Evolutionary conservation across 805 yeast species (phyloP).

Genomic region (Candida succiphila): DNA sequence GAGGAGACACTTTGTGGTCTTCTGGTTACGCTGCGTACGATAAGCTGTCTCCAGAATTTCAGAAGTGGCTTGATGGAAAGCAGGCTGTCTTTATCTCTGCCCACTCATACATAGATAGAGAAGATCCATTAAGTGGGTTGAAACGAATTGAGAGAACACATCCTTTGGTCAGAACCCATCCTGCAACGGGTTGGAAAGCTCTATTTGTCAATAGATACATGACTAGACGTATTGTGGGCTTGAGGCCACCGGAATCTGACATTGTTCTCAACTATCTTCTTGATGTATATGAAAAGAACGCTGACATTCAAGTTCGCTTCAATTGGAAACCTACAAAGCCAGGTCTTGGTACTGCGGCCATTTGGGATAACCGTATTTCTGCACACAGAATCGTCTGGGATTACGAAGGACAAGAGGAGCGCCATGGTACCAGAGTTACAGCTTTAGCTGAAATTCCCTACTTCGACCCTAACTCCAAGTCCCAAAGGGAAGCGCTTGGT

Average conservation of each 20-base stretch:
- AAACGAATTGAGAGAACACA: conserved; percentile 44
- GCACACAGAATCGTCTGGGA: conserved; percentile 36
- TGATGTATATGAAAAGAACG: conserved; percentile 36
- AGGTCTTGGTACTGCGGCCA: conserved; percentile 34
- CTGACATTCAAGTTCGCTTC: conserved; percentile 47
- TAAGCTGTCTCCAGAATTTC: conserved; percentile 40
- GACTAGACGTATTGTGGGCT: conserved; percentile 43
- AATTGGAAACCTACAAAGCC: conserved; percentile 31
- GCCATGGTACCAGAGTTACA: conserved; percentile 47
- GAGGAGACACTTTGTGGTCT: conserved; percentile 50
- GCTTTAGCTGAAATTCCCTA: conserved; percentile 44
- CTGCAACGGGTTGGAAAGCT: conserved; percentile 55
- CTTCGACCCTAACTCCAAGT: conserved; percentile 38
- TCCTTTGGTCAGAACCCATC: conserved; percentile 55
- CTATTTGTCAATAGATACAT: conserved; percentile 41
- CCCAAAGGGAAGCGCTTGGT: conserved; percentile 45
- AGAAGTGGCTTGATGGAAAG: conserved; percentile 42
- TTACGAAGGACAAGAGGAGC: conserved; percentile 28
- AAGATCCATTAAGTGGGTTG: conserved; percentile 37
- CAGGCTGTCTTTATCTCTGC: conserved; percentile 33
- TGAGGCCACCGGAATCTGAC: conserved; percentile 40
- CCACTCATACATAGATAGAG: conserved; percentile 27
- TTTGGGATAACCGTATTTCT: conserved; percentile 40
- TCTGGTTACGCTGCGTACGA: conserved; percentile 53
- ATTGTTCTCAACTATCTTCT: conserved; percentile 36